Evolutionary conservation across 306 rosid genomes (phyloP), one percentile per base, ranked within the genome.

Genomic region (Begonia masoniana): DNA sequence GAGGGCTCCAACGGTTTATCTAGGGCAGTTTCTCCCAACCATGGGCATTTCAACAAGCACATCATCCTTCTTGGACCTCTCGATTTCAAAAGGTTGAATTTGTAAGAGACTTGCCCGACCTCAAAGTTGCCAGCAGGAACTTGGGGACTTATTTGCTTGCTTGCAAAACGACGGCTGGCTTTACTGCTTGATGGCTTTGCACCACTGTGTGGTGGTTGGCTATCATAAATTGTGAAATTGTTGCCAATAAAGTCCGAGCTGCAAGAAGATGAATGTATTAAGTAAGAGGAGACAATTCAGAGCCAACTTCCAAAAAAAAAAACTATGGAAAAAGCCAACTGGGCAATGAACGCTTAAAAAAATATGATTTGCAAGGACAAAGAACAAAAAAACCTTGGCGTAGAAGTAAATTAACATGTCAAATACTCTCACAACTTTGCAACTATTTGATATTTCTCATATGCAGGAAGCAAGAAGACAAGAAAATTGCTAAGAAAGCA

Each of bases 21-120:
- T 7, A 59, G 51, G 41, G 78, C 63, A 49, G 66, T 54, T 58
- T 77, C 99, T 41, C 65, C 77, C 8, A 42, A 16, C 24, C 70
- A 10, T 1, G 95, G 79, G 77, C 74, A 86, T 63, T 76, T 81
- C 50, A 92, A 21, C 0, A 78, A 77, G 81, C 93, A 83, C 16
- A 71, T 68, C 99, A 92, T 87, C 69, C 99, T 87, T 73, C 99
- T 79, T 4, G 99, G 99, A 53, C 99, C 99, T 82, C 99, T 92
- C 42, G 99, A 83, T 61, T 92, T 87, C 74, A 87, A 54, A 57
- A 86, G 92, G 79, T 87, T 92, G 79, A 87, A 87, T 78, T 84
- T 86, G 78, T 92, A 92, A 10, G 85, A 75, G 61, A 87, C 95
- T 62, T 77, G 79, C 54, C 99, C 99, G 24, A 78, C 81, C 80